Conservation (phyloP, 768 basidiomycete species). For the Rhodosporidiobolus sp. region DNA sequence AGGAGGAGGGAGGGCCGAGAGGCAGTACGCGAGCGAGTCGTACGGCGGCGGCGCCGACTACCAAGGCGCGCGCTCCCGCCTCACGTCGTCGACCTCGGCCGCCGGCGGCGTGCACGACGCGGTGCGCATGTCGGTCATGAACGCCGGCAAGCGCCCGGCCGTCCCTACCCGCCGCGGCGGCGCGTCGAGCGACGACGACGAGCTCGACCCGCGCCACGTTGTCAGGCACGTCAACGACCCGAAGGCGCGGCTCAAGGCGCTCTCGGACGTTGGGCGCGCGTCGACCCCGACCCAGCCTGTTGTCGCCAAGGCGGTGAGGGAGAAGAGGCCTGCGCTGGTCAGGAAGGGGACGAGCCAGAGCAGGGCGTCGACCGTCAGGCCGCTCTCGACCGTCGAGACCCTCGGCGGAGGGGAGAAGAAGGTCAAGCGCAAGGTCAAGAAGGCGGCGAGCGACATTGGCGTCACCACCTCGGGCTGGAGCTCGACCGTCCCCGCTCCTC, state of each 20-base stretch:
- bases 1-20: conserved; percentile 3
- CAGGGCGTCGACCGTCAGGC: conserved; percentile 1
- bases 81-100: neutral
- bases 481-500: neutral
- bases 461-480: conserved; percentile 1
- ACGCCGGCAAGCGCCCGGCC: neutral
- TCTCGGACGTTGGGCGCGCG: conserved; percentile 31
- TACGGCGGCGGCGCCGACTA: conserved; percentile 1
- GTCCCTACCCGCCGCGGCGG: neutral
- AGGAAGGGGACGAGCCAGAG: conserved; percentile 24
- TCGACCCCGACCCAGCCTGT: neutral
- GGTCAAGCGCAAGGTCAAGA: conserved; percentile 24
- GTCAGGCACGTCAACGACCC: conserved; percentile 37
- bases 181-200: conserved; percentile 27
- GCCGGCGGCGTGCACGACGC: conserved; percentile 4
- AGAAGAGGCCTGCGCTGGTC: conserved; percentile 5
- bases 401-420: neutral
- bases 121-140: conserved; percentile 14
- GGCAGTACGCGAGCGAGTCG: neutral
- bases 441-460: conserved; percentile 38
- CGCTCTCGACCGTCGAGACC: neutral
- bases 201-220: conserved; percentile 16
- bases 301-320: neutral
- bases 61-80: conserved; percentile 4
- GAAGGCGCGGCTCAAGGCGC: conserved; percentile 24